Percentiles rank a stretch among this genome's conserved stretches.
Conservation (phyloP, 2,329 filamentous ascomycete genomes). For the Cladosporium oxysporum region DNA sequence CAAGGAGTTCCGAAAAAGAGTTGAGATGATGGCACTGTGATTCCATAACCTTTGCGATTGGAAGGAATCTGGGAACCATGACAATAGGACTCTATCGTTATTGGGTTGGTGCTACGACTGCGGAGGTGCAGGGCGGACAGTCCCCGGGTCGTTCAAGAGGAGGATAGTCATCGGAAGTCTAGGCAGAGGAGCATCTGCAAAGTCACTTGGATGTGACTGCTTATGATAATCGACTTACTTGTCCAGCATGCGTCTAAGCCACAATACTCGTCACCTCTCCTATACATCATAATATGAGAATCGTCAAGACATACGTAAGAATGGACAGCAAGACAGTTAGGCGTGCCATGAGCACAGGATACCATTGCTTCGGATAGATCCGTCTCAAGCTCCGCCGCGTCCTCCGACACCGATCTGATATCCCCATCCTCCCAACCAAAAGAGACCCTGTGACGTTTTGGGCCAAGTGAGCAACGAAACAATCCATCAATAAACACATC, state of each 20-base stretch:
- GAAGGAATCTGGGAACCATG: no score
- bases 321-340: neutral
- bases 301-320: neutral
- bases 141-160: neutral
- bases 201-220: neutral
- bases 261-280: neutral
- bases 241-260: neutral
- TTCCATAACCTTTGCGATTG: neutral
- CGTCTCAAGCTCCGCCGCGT: neutral
- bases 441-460: conserved; percentile 1
- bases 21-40: neutral
- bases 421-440: neutral
- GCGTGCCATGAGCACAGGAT: neutral
- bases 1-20: neutral
- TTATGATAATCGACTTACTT: neutral
- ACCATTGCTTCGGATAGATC: neutral
- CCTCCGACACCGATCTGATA: neutral
- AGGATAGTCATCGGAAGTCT: neutral
- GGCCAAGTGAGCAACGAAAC: neutral
- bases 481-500: neutral
- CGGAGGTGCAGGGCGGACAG: neutral
- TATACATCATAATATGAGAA: neutral
- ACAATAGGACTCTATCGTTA: neutral
- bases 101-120: neutral
- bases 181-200: neutral